These are phyloP conservation scores for Athelia psychrophila DNA, from an alignment of 1,284 basidiomycete genomes.

Conservation along the genomic window DNA sequence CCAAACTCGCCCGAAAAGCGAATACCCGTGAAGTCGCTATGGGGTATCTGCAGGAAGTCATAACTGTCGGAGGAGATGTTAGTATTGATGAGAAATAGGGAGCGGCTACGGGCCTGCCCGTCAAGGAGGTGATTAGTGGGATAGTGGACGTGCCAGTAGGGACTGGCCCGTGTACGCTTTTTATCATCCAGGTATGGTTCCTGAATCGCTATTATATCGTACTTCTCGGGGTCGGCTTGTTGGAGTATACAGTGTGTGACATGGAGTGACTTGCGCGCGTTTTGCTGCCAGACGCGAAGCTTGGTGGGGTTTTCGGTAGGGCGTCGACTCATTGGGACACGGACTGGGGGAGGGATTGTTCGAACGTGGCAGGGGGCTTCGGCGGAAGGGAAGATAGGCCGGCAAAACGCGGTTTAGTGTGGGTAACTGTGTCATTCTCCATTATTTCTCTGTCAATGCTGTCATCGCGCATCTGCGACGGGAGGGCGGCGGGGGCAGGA, in stretches of 20 bases:
- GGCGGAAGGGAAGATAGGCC: background rate
- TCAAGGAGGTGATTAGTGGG: slow-evolving; percentile 15
- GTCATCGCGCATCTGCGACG: background rate
- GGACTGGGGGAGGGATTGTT: background rate
- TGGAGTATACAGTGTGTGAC: slow-evolving; percentile 19
- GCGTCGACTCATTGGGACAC: slow-evolving; percentile 12
- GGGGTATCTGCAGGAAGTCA: slow-evolving; percentile 15
- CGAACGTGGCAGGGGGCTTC: background rate
- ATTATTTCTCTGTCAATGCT: background rate
- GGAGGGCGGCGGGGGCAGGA: background rate
- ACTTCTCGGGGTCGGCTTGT: slow-evolving; percentile 7
- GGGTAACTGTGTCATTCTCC: background rate
- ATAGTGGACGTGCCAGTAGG: slow-evolving; percentile 25
- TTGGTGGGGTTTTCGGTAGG: slow-evolving; percentile 14
- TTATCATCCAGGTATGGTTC: slow-evolving; percentile 29
- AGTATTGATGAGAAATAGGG: slow-evolving; percentile 26
- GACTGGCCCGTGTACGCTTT: slow-evolving; percentile 10
- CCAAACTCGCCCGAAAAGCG: slow-evolving; percentile 11
- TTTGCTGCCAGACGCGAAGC: slow-evolving; percentile 26
- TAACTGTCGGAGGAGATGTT: slow-evolving; percentile 22
- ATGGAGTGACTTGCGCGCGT: slow-evolving; percentile 23
- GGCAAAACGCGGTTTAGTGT: background rate
- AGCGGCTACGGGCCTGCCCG: slow-evolving; percentile 14
- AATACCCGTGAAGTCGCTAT: slow-evolving; percentile 26
- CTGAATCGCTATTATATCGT: slow-evolving; percentile 27